These are phyloP conservation scores for Starmerella roubikii DNA, from an alignment of 805 yeast species.

Conservation along the genomic window DNA sequence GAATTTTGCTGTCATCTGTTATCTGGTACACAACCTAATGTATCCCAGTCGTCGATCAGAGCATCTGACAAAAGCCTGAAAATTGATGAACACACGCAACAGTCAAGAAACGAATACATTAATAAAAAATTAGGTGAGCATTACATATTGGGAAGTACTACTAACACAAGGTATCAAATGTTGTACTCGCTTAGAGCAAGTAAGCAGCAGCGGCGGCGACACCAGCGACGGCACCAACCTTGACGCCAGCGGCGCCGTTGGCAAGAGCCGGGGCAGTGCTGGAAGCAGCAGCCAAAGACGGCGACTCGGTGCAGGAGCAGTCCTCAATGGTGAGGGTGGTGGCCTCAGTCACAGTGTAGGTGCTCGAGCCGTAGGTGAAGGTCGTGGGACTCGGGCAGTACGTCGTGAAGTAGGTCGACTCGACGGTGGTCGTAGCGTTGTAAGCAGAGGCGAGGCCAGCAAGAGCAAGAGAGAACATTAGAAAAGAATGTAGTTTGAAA, in stretches of 20 bases:
- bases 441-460: slow-evolving; percentile 11
- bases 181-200: slow-evolving; percentile 11
- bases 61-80: not conserved
- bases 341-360: slow-evolving; percentile 15
- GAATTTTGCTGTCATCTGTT: not conserved
- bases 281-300: not conserved
- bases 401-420: slow-evolving; percentile 14
- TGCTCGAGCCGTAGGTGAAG: slow-evolving; percentile 12
- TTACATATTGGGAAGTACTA: not conserved
- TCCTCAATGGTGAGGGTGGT: slow-evolving; percentile 16
- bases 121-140: not conserved
- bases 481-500: not conserved
- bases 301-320: slow-evolving; percentile 14
- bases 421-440: slow-evolving; percentile 13
- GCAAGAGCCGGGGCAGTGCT: slow-evolving; percentile 10
- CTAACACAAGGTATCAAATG: not conserved
- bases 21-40: not conserved
- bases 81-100: not conserved
- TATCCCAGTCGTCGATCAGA: too few species aligned
- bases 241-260: slow-evolving; percentile 14
- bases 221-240: slow-evolving; percentile 18
- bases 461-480: slow-evolving; percentile 15
- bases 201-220: slow-evolving; percentile 18
- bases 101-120: not conserved
- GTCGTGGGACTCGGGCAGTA: slow-evolving; percentile 15